These are phyloP conservation scores for Trichophyton mentagrophytes DNA, from an alignment of 2,329 filamentous ascomycete genomes.

Conservation along the genomic window DNA sequence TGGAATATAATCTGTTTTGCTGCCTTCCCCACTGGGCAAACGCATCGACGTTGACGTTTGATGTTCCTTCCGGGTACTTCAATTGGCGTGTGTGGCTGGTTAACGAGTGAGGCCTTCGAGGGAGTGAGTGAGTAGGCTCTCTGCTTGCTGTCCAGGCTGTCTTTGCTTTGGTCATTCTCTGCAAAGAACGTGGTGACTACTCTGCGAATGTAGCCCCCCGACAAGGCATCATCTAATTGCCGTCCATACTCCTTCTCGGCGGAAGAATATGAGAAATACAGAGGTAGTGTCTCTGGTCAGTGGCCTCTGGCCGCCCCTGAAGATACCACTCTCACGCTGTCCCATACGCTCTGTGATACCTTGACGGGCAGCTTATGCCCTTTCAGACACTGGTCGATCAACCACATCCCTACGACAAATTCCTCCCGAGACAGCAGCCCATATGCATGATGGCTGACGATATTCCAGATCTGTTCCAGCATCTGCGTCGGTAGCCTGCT, in stretches of 20 bases:
- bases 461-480: slow-evolving; percentile 35
- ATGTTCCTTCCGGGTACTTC: background rate
- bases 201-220: no score
- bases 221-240: background rate
- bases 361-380: slow-evolving; percentile 35
- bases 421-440: slow-evolving; percentile 33
- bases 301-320: background rate
- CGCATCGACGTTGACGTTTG: background rate
- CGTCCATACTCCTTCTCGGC: background rate
- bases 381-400: slow-evolving; percentile 38
- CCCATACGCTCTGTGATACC: slow-evolving; percentile 37
- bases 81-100: background rate
- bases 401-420: slow-evolving; percentile 40
- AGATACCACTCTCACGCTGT: slow-evolving; percentile 22
- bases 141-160: background rate
- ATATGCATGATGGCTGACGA: slow-evolving; percentile 29
- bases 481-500: slow-evolving; percentile 29
- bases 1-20: background rate
- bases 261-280: background rate
- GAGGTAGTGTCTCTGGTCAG: background rate
- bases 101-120: background rate
- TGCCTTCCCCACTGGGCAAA: background rate
- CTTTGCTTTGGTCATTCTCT: no score
- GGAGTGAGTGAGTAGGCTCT: background rate
- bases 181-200: no score